phyloP scores from a whole-genome alignment of 1,139 yeast species.

The Suhomyces maxii region DNA sequence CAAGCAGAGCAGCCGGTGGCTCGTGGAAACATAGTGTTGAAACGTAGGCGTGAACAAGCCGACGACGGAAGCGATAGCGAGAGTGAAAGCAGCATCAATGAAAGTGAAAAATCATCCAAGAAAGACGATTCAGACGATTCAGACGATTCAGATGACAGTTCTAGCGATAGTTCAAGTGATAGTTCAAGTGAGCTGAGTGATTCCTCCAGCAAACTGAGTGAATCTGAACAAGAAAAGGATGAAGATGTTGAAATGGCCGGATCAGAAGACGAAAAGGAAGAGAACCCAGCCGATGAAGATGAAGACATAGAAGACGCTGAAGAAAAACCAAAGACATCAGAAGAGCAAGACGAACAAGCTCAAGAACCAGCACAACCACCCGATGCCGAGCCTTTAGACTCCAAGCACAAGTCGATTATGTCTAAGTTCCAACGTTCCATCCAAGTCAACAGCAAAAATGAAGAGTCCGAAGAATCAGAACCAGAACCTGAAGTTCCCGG shows the following conservation, averaged over 20 bases:
- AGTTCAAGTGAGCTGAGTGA: neutral
- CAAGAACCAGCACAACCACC: neutral
- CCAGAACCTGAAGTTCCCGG: slow-evolving; percentile 29
- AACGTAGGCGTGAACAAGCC: slow-evolving; percentile 14
- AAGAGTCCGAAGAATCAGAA: slow-evolving; percentile 24
- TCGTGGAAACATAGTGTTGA: slow-evolving; percentile 3
- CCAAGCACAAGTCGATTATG: slow-evolving; percentile 34
- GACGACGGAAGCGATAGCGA: slow-evolving; percentile 15
- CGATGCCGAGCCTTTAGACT: slow-evolving; percentile 10
- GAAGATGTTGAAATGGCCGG: neutral
- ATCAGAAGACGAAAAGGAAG: slow-evolving; percentile 1
- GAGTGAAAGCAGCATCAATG: neutral
- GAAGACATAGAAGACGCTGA: slow-evolving; percentile 2
- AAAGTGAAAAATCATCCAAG: slow-evolving; percentile 8
- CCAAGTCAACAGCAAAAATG: slow-evolving; percentile 8
- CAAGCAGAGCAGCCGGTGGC: slow-evolving; percentile 1
- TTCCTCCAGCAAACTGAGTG: neutral
- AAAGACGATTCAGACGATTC: slow-evolving; percentile 1
- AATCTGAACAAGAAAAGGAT: neutral
- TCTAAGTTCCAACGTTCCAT: slow-evolving; percentile 27
- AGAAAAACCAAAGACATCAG: neutral
- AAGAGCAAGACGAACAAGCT: slow-evolving; percentile 8
- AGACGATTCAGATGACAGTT: neutral
- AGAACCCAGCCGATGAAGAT: neutral
- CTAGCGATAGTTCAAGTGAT: neutral